phyloP scores from a whole-genome alignment of 768 basidiomycete genomes.

The Baorangia bicolor region DNA sequence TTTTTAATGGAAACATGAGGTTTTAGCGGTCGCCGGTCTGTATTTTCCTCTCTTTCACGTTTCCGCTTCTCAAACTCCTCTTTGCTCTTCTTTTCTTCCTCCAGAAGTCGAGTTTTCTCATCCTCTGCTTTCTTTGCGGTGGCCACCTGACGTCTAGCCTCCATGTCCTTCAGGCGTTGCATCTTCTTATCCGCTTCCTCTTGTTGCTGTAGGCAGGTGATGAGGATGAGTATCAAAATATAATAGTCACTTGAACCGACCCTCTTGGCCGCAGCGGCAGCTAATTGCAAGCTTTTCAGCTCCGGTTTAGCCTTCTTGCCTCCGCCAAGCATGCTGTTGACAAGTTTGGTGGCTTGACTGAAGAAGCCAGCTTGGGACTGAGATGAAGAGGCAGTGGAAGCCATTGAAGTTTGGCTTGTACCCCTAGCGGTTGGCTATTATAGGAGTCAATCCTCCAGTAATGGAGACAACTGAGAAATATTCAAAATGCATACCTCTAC shows the following conservation, averaged over 20 bases:
- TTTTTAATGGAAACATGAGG: conserved; percentile 49
- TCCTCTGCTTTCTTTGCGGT: conserved; percentile 77
- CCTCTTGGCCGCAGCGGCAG: conserved; percentile 85
- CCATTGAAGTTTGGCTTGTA: conserved; percentile 56
- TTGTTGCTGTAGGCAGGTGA: conserved; percentile 64
- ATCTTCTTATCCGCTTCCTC: conserved; percentile 82
- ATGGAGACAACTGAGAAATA: neutral
- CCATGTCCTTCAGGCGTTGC: conserved; percentile 75
- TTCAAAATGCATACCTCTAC: conserved; percentile 39
- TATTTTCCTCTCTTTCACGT: conserved; percentile 76
- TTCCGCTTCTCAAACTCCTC: conserved; percentile 78
- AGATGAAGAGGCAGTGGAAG: conserved; percentile 39
- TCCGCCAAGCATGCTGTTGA: conserved; percentile 64
- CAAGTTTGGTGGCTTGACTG: conserved; percentile 65
- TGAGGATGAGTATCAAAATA: conserved; percentile 1
- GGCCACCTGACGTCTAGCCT: conserved; percentile 70
- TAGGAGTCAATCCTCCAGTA: conserved; percentile 8
- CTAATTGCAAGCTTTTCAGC: conserved; percentile 79
- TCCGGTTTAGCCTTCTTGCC: conserved; percentile 73
- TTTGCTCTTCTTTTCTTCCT: conserved; percentile 70
- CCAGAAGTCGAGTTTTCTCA: conserved; percentile 59
- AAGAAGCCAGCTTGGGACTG: conserved; percentile 61
- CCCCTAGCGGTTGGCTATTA: conserved; percentile 34
- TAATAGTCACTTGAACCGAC: conserved; percentile 39
- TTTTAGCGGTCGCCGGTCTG: conserved; percentile 66